A percentile compares a stretch with the other conserved stretches of the same genome.
Conservation (phyloP, 2,329 filamentous ascomycete genomes). For the Aureobasidium subglaciale region DNA sequence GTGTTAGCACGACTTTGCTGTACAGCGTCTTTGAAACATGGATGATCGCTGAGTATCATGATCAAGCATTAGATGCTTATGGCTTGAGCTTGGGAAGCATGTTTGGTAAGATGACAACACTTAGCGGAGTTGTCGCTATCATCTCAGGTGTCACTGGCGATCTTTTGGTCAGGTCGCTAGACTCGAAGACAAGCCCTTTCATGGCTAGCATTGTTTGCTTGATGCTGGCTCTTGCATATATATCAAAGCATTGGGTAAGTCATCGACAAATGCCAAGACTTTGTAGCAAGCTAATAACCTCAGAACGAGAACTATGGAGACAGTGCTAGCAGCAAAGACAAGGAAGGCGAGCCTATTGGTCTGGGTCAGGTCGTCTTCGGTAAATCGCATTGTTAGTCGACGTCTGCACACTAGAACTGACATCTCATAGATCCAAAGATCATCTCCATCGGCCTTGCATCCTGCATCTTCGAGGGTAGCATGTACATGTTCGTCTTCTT, state of each 20-base stretch:
- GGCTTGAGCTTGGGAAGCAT: constrained; percentile 43
- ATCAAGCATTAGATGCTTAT: constrained; percentile 37
- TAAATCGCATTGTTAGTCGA: neutral
- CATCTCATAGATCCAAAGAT: constrained; percentile 38
- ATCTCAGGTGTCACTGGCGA: constrained; percentile 47
- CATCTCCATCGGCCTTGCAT: constrained; percentile 44
- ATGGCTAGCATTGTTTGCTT: constrained; percentile 42
- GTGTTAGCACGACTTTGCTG: constrained; percentile 49
- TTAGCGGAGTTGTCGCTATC: constrained; percentile 53
- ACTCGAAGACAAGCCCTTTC: constrained; percentile 47
- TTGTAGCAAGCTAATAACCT: neutral
- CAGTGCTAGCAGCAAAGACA: constrained; percentile 8
- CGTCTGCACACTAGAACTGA: neutral
- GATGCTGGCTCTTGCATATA: constrained; percentile 38
- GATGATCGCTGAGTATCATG: constrained; percentile 53
- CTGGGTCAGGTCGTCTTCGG: neutral
- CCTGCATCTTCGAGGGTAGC: constrained; percentile 54
- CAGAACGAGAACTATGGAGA: constrained; percentile 47
- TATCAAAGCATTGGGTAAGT: constrained; percentile 45
- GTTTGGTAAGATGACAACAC: constrained; percentile 46
- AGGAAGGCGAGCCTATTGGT: neutral
- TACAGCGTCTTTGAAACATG: constrained; percentile 56
- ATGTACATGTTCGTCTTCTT: constrained; percentile 60
- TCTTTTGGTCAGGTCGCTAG: constrained; percentile 41
- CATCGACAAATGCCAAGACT: too few relatives aligned